Evolutionary conservation across 352 stramenopile genomes (phyloP), one percentile per base, ranked within the genome.

Genomic region (Pythium utonaiense): DNA sequence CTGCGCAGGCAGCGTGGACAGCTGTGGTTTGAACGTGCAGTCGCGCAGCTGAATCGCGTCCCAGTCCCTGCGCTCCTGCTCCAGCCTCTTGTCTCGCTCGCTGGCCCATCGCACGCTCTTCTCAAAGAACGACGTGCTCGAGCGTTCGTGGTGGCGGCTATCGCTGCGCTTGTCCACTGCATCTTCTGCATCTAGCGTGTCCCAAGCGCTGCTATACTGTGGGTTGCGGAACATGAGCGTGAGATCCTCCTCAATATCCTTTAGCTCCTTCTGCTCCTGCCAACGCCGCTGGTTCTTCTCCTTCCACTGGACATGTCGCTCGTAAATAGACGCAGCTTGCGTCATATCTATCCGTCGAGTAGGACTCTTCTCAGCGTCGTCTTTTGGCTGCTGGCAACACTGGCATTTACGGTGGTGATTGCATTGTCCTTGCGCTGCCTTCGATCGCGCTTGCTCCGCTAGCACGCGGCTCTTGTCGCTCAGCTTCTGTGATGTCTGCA

Each of bases 171-270:
- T n/a, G n/a, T n/a, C n/a, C n/a, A 36, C 6, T 25, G 14, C 14
- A 9, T 53, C 40, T 9, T 28, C 36, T 16, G 12, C 25, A 16
- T 47, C 33, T 4, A 73, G 19, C 2, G 70, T 56, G 24, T 69
- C 69, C 75, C 71, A 83, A 4, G 71, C 79, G 12, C 66, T 53
- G 6, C 69, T 51, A 41, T 81, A 80, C 8, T 70, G 78, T 28
- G 82, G 82, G 34, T 92, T 92, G 22, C 67, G 65, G 60, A 92
- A 92, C 31, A 67, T 82, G 51, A 82, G 83, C 47, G 73, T 67
- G 12, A 60, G 57, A 33, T 53, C 49, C 28, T 80, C 53, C 22
- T 71, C 61, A n/a, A 82, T 67, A 24, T 78, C 66, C 4, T 64
- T 60, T 25, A 73, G 55, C 24, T 67, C 74, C 16, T 79, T 68